phyloP scores from a whole-genome alignment of 306 rosid species.

The Ochetophila trinervis region DNA sequence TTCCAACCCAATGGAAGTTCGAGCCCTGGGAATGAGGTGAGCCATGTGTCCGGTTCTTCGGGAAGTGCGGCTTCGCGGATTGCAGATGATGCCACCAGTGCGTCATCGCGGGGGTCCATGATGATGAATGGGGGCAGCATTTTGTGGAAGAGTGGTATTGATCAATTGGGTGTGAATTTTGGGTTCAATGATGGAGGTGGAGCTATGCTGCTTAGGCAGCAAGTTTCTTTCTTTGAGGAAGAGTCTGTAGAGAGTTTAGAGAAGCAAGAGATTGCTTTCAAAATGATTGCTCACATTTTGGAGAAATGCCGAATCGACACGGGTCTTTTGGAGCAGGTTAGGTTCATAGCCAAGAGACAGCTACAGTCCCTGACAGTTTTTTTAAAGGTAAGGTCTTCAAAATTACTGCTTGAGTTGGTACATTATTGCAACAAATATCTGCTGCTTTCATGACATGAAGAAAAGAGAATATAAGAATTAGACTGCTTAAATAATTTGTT shows the following conservation, averaged over 20 bases:
- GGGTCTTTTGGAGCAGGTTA: conserved; percentile 70
- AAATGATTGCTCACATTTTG: conserved; percentile 72
- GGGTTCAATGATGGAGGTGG: conserved; percentile 62
- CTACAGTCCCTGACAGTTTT: conserved; percentile 73
- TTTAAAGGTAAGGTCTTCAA: conserved; percentile 57
- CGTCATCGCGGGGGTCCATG: conserved; percentile 54
- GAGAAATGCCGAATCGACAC: conserved; percentile 56
- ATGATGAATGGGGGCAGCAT: conserved; percentile 59
- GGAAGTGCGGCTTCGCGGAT: conserved; percentile 51
- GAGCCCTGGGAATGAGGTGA: conserved; percentile 59
- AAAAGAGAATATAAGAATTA: conserved; percentile 8
- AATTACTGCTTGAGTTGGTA: background rate
- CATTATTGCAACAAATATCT: background rate
- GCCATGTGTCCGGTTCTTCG: conserved; percentile 59
- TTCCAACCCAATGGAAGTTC: conserved; percentile 37
- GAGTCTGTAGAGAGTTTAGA: conserved; percentile 84
- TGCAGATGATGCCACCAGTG: conserved; percentile 54
- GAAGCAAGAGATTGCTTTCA: conserved; percentile 85
- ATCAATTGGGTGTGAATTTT: conserved; percentile 57
- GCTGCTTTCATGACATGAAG: conserved; percentile 1
- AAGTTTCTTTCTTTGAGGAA: conserved; percentile 76
- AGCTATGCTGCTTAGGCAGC: conserved; percentile 54
- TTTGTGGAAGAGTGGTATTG: conserved; percentile 62
- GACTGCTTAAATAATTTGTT: conserved; percentile 2
- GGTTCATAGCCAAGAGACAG: conserved; percentile 82